phyloP scores from a whole-genome alignment of 768 basidiomycete genomes.

The Termitomyces sp. region DNA sequence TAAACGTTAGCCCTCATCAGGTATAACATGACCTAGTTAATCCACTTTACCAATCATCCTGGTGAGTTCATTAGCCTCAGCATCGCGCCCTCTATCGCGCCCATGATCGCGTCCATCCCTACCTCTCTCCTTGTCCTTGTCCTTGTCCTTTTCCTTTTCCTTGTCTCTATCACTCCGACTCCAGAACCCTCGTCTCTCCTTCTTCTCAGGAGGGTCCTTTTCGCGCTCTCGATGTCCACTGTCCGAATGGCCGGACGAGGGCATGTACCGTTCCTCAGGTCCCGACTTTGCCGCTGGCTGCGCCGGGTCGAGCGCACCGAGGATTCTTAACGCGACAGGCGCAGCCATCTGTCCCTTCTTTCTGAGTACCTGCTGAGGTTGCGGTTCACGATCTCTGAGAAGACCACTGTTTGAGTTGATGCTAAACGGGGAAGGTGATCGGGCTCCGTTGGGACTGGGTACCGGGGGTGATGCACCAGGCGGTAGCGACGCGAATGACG shows the following conservation, averaged over 20 bases:
- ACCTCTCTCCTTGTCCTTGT: constrained; percentile 2
- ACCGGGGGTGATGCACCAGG: constrained; percentile 40
- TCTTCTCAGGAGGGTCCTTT: constrained; percentile 33
- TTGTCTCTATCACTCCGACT: constrained; percentile 32
- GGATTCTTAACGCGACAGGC: constrained; percentile 47
- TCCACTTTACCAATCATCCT: constrained; percentile 15
- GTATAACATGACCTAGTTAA: not conserved
- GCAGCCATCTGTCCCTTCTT: constrained; percentile 23
- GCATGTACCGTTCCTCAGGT: constrained; percentile 29
- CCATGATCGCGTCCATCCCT: constrained; percentile 2
- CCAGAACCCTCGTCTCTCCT: constrained; percentile 58
- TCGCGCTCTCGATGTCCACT: constrained; percentile 25
- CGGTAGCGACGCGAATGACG: constrained; percentile 47
- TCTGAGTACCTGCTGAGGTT: constrained; percentile 15
- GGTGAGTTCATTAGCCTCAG: constrained; percentile 15
- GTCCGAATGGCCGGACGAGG: constrained; percentile 20
- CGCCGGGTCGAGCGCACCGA: constrained; percentile 61
- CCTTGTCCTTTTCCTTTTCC: constrained; percentile 13
- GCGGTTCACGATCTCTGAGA: constrained; percentile 20
- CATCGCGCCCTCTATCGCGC: constrained; percentile 11
- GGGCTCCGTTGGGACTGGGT: constrained; percentile 31
- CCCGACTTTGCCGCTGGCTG: constrained; percentile 22
- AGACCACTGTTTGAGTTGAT: constrained; percentile 20
- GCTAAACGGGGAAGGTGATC: constrained; percentile 48
- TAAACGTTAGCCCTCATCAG: constrained; percentile 37